A percentile compares a stretch with the other conserved stretches of the same genome.
Evolutionary conservation across 2,329 filamentous ascomycete species (phyloP).

Genomic region (Colletotrichum chrysophilum): DNA sequence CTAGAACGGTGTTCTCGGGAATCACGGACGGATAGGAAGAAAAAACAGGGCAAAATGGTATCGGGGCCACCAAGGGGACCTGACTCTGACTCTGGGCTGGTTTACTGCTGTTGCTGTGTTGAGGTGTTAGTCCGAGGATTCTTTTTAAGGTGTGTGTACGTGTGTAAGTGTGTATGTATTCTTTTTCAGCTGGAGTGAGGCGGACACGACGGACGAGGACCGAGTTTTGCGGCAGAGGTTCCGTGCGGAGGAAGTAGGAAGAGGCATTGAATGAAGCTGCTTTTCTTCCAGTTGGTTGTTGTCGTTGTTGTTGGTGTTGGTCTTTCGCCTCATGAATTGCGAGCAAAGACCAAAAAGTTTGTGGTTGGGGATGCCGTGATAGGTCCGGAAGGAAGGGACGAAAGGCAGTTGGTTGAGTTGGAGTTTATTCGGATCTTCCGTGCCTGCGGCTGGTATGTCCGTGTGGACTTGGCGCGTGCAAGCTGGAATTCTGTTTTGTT

Average conservation of each 20-base stretch:
- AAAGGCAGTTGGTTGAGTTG: neutral
- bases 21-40: neutral
- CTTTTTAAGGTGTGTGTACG: neutral
- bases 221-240: neutral
- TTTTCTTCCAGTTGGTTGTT: neutral
- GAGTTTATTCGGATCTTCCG: neutral
- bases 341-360: neutral
- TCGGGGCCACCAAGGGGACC: neutral
- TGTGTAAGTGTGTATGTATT: neutral
- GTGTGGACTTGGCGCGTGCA: neutral
- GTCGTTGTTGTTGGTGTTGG: too few relatives aligned
- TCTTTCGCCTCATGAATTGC: neutral
- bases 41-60: neutral
- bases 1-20: slow-evolving; percentile 8
- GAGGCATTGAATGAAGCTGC: neutral
- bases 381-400: neutral
- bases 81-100: neutral
- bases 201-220: neutral
- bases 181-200: neutral
- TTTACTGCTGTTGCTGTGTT: neutral
- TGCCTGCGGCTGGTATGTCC: neutral
- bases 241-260: neutral
- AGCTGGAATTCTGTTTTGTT: neutral
- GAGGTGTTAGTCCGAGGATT: neutral
- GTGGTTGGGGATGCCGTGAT: neutral